Conservation (phyloP, 768 basidiomycete species). For the Hypholoma fasciculare region DNA sequence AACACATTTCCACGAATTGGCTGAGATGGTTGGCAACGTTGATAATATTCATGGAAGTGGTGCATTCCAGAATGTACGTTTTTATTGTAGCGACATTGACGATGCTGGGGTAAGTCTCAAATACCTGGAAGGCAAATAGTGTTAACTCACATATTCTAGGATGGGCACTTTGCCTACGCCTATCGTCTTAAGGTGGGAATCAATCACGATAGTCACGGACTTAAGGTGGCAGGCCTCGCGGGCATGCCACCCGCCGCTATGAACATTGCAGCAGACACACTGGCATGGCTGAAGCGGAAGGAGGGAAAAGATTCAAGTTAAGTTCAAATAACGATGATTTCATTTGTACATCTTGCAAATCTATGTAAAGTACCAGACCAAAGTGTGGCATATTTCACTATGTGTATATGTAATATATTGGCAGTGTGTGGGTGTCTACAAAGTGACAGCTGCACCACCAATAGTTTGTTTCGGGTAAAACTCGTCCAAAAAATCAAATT, state of each 20-base stretch:
- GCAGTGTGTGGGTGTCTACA: no score
- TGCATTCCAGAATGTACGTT: slow-evolving; percentile 63
- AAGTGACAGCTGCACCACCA: no score
- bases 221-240: slow-evolving; percentile 87
- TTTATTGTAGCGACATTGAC: slow-evolving; percentile 89
- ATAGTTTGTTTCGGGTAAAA: slow-evolving; percentile 34
- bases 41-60: slow-evolving; percentile 42
- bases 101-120: slow-evolving; percentile 62
- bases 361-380: background rate
- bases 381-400: no score
- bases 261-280: slow-evolving; percentile 55
- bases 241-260: slow-evolving; percentile 74
- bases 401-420: no score
- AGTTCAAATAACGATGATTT: background rate
- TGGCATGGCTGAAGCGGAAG: slow-evolving; percentile 36
- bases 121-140: background rate
- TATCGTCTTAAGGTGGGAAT: slow-evolving; percentile 81
- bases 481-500: slow-evolving; percentile 63
- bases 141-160: slow-evolving; percentile 38
- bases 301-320: background rate
- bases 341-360: background rate
- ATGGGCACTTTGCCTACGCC: slow-evolving; percentile 79
- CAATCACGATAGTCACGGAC: slow-evolving; percentile 87
- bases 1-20: slow-evolving; percentile 97
- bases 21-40: slow-evolving; percentile 74